A percentile compares a stretch with the other conserved stretches of the same genome.
Conservation (phyloP, 2,329 filamentous ascomycete species). For the Tolypocladium tundrense region DNA sequence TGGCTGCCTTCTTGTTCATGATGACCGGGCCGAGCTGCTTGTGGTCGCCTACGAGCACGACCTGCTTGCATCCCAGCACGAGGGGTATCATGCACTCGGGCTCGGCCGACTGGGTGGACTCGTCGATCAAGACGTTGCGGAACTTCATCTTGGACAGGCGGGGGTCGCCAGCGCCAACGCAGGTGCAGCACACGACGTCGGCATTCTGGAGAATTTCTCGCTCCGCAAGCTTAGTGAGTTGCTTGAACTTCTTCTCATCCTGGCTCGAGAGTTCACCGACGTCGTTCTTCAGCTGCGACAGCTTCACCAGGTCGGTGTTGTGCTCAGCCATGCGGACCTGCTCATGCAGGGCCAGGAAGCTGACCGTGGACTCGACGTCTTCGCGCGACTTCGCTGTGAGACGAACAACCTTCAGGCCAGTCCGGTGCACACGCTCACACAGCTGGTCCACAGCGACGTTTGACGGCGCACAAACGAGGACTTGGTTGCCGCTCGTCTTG, state of each 20-base stretch:
- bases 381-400: slow-evolving; percentile 98
- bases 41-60: slow-evolving; percentile 96
- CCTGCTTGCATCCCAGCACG: slow-evolving; percentile 94
- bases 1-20: slow-evolving; percentile 99
- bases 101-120: slow-evolving; percentile 95
- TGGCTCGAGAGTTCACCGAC: slow-evolving; percentile 85
- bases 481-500: slow-evolving; percentile 89
- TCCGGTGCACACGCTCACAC: slow-evolving; percentile 91
- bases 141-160: slow-evolving; percentile 96
- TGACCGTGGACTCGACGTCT: slow-evolving; percentile 96
- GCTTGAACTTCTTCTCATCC: slow-evolving; percentile 98
- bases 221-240: slow-evolving; percentile 86
- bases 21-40: slow-evolving; percentile 97
- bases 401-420: slow-evolving; percentile 90
- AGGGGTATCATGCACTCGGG: slow-evolving; percentile 98
- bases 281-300: slow-evolving; percentile 86
- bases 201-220: slow-evolving; percentile 91
- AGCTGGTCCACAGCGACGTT: slow-evolving; percentile 98
- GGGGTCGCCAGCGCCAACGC: slow-evolving; percentile 92
- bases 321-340: slow-evolving; percentile 97
- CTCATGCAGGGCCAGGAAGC: slow-evolving; percentile 89
- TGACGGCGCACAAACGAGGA: slow-evolving; percentile 91
- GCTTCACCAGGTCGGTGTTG: slow-evolving; percentile 85
- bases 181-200: slow-evolving; percentile 98
- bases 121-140: slow-evolving; percentile 93